These are phyloP conservation scores for Fagopyrum homotropicum DNA, from an alignment of 148 eudicot genomes.

Conservation along the genomic window DNA sequence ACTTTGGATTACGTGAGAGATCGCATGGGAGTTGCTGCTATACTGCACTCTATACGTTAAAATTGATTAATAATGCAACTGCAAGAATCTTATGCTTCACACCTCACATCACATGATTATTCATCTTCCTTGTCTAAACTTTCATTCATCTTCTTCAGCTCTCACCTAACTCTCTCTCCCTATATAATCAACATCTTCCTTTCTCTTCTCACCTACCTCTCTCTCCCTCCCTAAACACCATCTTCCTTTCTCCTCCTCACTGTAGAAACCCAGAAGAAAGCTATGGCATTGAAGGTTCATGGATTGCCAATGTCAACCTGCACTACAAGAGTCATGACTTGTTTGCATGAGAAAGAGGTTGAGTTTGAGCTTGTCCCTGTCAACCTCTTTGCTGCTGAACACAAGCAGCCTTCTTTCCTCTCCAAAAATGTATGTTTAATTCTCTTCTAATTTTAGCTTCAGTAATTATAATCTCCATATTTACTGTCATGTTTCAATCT, in stretches of 20 bases:
- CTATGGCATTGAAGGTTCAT: conserved; percentile 10
- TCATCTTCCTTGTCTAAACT: not conserved
- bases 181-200: not conserved
- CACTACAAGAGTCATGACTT: conserved; percentile 9
- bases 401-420: conserved; percentile 14
- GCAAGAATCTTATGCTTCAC: conserved; percentile 11
- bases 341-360: conserved; percentile 13
- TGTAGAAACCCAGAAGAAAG: not conserved
- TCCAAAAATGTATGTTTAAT: conserved; percentile 9
- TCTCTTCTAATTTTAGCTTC: not conserved
- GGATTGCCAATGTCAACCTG: conserved; percentile 17
- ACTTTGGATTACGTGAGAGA: conserved; percentile 3
- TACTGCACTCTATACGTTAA: not conserved
- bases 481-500: not conserved
- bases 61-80: not conserved
- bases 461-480: not conserved
- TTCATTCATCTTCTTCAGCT: not conserved
- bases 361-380: conserved; percentile 14
- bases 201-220: not conserved
- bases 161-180: not conserved
- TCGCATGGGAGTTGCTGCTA: not conserved
- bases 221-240: not conserved
- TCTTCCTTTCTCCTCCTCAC: not conserved
- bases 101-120: conserved; percentile 9
- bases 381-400: conserved; percentile 6